Percentiles rank a stretch among this genome's conserved stretches.
Conservation (phyloP, 345 rosid species). For the Citrus unshiu region DNA sequence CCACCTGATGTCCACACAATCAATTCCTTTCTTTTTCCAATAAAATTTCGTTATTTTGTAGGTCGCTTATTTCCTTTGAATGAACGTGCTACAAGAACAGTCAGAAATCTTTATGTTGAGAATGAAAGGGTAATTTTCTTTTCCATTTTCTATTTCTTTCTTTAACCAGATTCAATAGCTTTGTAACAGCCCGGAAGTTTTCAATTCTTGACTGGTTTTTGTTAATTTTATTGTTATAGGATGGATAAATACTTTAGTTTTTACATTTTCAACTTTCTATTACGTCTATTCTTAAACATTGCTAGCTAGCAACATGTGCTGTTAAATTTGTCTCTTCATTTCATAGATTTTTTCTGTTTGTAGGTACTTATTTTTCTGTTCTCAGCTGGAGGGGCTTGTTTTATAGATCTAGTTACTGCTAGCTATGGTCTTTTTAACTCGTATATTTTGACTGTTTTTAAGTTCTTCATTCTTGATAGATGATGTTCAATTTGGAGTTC, state of each 20-base stretch:
- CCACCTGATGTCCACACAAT: neutral
- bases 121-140: constrained; percentile 81
- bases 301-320: neutral
- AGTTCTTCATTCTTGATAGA: neutral
- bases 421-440: neutral
- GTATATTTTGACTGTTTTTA: neutral
- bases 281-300: neutral
- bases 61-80: constrained; percentile 77
- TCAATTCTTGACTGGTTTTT: neutral
- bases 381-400: neutral
- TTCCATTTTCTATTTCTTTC: neutral
- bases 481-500: neutral
- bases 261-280: neutral
- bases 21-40: neutral
- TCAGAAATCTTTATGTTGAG: constrained; percentile 82
- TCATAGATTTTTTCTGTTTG: neutral
- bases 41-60: constrained; percentile 19
- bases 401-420: neutral
- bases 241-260: neutral
- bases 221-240: neutral
- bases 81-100: constrained; percentile 89
- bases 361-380: neutral
- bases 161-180: neutral
- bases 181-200: neutral
- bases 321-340: neutral